Base-by-base conservation (phyloP, 2,329 filamentous ascomycete species). In the Calonectria naviculata region DNA sequence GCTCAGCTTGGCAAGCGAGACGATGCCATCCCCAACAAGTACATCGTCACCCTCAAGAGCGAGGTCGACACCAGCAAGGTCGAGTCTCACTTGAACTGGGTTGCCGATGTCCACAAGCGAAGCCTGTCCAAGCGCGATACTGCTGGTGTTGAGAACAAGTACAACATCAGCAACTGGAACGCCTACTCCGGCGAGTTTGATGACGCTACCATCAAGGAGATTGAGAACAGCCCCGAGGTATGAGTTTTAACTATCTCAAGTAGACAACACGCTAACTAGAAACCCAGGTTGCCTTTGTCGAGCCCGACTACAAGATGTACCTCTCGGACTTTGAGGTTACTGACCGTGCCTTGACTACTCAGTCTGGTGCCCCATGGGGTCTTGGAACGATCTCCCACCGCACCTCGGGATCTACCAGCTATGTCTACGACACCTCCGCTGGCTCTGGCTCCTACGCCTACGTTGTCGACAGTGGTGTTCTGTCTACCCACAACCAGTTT, bases 391-490 rank as follows among this genome's bases (percentile, higher is more conserved):
- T 78, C 62, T 82, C 80, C 34, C 76, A 76, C 73, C 76, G 78
- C 65, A 65, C 71, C 4, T 65, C 78, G 1, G 77, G 75, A 44
- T 72, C 71, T 12, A 72, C 63, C 46, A 75, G 65, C 68, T 90
- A 90, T 77, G 78, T 85, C 60, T 90, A 88, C 71, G 88, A 90
- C 76, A 82, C 81, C 67, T 82, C 82, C 21, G 86, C 86, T 36
- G 88, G 89, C 26, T 54, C 83, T 68, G 87, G 86, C 34, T 87
- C 88, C 74, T 91, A 88, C 28, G 87, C 86, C 60, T 93, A 89
- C 78, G 82, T 93, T 21, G 87, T 93, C 58, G 91, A 93, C 80
- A 92, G 89, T 5, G 91, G 91, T 74, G 89, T 93, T 75, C 81
- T 82, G 63, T 82, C 83, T 21, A 81, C 84, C 8, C 91, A 93